phyloP scores from a whole-genome alignment of 2,329 filamentous ascomycete species.

The Xylaria sp. region DNA sequence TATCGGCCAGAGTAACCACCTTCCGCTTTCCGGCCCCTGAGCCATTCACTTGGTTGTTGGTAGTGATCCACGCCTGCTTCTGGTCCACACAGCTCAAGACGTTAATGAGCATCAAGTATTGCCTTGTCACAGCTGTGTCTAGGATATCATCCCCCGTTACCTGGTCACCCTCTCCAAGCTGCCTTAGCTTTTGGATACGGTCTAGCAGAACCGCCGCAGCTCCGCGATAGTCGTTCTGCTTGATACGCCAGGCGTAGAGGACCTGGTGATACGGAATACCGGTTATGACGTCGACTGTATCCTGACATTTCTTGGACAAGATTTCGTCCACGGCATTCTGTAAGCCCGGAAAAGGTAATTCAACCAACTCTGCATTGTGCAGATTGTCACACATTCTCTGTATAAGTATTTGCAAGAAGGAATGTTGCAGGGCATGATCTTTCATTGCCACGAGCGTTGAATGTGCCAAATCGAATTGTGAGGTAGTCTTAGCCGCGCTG shows the following conservation, averaged over 20 bases:
- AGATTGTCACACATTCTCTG: constrained; percentile 70
- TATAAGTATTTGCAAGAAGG: constrained; percentile 71
- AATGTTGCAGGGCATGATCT: constrained; percentile 70
- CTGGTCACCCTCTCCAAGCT: constrained; percentile 61
- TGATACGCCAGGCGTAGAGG: constrained; percentile 87
- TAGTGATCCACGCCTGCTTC: constrained; percentile 77
- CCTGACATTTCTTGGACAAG: constrained; percentile 71
- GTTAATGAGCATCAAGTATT: constrained; percentile 92
- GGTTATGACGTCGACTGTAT: constrained; percentile 64
- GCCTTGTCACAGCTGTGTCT: constrained; percentile 68
- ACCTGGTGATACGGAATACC: constrained; percentile 82
- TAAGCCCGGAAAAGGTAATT: constrained; percentile 77
- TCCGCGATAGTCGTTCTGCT: constrained; percentile 83
- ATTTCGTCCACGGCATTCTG: constrained; percentile 79
- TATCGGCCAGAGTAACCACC: constrained; percentile 82
- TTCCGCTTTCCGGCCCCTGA: constrained; percentile 60
- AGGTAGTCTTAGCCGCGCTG: constrained; percentile 76
- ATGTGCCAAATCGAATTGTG: constrained; percentile 82
- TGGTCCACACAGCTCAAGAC: constrained; percentile 82
- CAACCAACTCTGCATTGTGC: constrained; percentile 68
- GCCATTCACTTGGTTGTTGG: constrained; percentile 44
- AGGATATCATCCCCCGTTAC: constrained; percentile 57
- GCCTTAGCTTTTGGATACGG: constrained; percentile 63
- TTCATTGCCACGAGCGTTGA: constrained; percentile 74
- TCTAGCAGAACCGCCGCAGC: constrained; percentile 66